Percentiles rank a stretch among this genome's conserved stretches.
phyloP scores from a whole-genome alignment of 495 filamentous ascomycete genomes.

The Aspergillus cavernicola region DNA sequence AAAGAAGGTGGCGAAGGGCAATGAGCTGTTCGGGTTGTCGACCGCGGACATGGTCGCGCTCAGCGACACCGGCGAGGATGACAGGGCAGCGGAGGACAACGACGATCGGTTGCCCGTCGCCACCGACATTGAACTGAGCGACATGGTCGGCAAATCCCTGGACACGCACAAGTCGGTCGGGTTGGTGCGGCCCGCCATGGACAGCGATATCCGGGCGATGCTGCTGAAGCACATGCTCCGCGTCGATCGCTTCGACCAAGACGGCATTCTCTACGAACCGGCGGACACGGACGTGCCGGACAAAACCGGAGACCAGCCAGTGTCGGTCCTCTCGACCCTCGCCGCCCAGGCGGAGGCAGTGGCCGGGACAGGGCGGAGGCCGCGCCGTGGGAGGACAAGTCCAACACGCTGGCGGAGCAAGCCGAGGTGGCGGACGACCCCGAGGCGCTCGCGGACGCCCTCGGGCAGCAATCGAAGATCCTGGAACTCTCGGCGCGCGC shows the following conservation, averaged over 20 bases:
- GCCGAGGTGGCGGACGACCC: too few relatives aligned
- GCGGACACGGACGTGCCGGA: background rate
- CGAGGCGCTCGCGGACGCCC: too few relatives aligned
- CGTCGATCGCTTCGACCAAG: background rate
- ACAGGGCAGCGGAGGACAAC: background rate
- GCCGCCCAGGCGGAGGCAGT: background rate
- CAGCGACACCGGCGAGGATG: background rate
- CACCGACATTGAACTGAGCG: background rate
- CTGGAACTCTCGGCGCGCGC: too few relatives aligned
- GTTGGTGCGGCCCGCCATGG: background rate
- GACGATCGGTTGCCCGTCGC: background rate
- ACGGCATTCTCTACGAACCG: background rate
- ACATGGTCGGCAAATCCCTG: background rate
- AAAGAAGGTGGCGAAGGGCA: too few relatives aligned
- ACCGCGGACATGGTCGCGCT: too few relatives aligned
- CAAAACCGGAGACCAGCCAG: too few relatives aligned
- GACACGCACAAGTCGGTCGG: background rate
- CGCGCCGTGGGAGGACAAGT: too few relatives aligned
- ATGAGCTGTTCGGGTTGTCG: too few relatives aligned
- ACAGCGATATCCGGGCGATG: background rate
- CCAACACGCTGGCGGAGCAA: too few relatives aligned
- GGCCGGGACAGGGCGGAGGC: too few relatives aligned
- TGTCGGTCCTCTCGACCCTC: background rate
- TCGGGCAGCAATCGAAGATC: too few relatives aligned
- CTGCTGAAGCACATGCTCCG: background rate